Conservation (phyloP, 345 rosid species). For the Adansonia digitata region DNA sequence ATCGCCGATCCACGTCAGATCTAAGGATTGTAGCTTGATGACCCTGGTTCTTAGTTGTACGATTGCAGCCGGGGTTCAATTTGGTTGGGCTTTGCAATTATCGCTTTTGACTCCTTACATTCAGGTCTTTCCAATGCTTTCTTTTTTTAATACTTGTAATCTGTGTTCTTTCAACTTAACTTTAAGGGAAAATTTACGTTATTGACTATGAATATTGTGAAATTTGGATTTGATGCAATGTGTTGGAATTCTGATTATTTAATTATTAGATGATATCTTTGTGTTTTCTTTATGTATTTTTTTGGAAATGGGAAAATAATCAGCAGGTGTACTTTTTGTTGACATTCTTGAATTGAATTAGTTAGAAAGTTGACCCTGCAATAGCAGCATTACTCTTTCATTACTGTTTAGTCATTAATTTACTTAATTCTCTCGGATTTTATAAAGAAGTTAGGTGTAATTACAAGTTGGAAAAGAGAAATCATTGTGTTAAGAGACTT, state of each 20-base stretch:
- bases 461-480: background rate
- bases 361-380: background rate
- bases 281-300: background rate
- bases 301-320: background rate
- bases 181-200: background rate
- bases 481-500: background rate
- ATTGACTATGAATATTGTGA: background rate
- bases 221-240: background rate
- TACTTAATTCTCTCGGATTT: background rate
- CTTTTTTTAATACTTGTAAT: background rate
- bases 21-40: constrained; percentile 46
- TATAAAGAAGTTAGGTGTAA: background rate
- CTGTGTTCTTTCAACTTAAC: background rate
- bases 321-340: background rate
- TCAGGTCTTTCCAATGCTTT: constrained; percentile 43
- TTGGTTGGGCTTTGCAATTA: constrained; percentile 96
- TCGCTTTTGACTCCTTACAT: constrained; percentile 92
- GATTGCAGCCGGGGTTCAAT: constrained; percentile 94
- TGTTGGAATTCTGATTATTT: background rate
- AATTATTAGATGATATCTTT: background rate
- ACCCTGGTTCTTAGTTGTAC: constrained; percentile 76
- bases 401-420: background rate
- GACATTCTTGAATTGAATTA: background rate
- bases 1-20: constrained; percentile 18
- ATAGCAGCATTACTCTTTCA: background rate